Percentiles rank a stretch among this genome's conserved stretches.
phyloP scores from a whole-genome alignment of 768 basidiomycete species.

The Hypholoma fasciculare region DNA sequence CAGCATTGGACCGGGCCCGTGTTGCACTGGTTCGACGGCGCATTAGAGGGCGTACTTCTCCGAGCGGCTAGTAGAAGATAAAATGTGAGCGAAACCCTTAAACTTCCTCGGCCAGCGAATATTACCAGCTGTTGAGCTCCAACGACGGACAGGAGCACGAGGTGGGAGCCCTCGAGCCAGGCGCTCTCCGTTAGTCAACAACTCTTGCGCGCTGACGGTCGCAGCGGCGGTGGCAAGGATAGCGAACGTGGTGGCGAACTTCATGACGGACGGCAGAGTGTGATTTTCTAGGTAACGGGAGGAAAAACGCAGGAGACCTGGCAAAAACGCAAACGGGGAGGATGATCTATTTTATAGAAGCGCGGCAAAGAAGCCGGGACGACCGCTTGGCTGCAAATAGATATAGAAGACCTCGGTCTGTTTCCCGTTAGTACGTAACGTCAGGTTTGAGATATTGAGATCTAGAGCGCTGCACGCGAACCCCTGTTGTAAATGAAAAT shows the following conservation, averaged over 20 bases:
- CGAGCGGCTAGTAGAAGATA: slow-evolving; percentile 32
- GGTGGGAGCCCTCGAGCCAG: slow-evolving; percentile 55
- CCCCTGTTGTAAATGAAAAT: background rate
- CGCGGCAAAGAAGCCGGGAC: background rate
- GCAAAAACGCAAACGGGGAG: background rate
- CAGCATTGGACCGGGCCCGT: slow-evolving; percentile 47
- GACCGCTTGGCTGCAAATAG: background rate
- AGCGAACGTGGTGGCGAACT: slow-evolving; percentile 13
- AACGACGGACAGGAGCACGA: slow-evolving; percentile 40
- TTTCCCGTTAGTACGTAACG: background rate
- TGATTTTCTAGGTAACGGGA: background rate
- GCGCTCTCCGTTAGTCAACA: slow-evolving; percentile 53
- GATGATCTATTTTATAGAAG: background rate
- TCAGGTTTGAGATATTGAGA: background rate
- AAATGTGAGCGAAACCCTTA: background rate
- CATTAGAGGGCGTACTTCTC: slow-evolving; percentile 32
- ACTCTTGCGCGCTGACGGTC: slow-evolving; percentile 29
- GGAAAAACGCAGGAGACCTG: background rate
- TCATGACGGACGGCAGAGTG: background rate
- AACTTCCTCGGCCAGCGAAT: background rate
- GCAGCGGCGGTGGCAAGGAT: slow-evolving; percentile 37
- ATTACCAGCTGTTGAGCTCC: slow-evolving; percentile 29
- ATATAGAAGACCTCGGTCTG: background rate
- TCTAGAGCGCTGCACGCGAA: background rate
- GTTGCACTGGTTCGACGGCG: slow-evolving; percentile 33